phyloP scores from a whole-genome alignment of 306 rosid species.

The Vachellia pachyceras region DNA sequence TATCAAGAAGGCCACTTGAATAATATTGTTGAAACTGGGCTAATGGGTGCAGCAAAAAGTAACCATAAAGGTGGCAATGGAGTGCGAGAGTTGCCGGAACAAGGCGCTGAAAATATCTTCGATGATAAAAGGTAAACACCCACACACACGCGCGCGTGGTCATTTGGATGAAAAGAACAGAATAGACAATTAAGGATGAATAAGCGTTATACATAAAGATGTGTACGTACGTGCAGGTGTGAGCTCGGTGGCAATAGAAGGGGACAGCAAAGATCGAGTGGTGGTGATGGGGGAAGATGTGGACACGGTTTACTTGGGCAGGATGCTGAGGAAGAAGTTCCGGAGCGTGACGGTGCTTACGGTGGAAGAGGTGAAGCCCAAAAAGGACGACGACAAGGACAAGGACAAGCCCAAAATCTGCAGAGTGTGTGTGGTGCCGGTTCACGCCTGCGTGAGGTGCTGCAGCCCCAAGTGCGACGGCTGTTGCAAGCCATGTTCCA shows the following conservation, averaged over 20 bases:
- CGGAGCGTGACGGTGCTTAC: constrained; percentile 5
- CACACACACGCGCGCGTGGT: not conserved
- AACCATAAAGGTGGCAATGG: not conserved
- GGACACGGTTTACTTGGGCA: constrained; percentile 24
- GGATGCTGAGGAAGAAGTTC: constrained; percentile 45
- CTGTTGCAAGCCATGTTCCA: constrained; percentile 2
- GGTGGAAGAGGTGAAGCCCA: constrained; percentile 35
- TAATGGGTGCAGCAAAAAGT: constrained; percentile 5
- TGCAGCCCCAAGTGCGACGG: not conserved
- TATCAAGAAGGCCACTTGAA: not conserved
- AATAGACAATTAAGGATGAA: not conserved
- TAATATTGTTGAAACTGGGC: not conserved
- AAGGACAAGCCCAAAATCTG: not conserved
- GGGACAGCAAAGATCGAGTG: not conserved
- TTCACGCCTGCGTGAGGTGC: not conserved
- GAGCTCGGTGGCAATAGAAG: constrained; percentile 13
- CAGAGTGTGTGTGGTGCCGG: not conserved
- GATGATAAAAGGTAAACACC: not conserved
- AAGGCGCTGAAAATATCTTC: constrained; percentile 4
- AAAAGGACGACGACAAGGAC: not conserved
- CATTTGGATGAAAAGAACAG: not conserved
- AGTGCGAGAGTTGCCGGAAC: constrained; percentile 3
- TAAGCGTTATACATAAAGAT: not conserved
- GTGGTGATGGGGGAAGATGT: constrained; percentile 3
- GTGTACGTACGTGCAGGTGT: not conserved